These are phyloP conservation scores for Lotmaria passim DNA, from an alignment of 208 protist genomes.

Conservation along the genomic window DNA sequence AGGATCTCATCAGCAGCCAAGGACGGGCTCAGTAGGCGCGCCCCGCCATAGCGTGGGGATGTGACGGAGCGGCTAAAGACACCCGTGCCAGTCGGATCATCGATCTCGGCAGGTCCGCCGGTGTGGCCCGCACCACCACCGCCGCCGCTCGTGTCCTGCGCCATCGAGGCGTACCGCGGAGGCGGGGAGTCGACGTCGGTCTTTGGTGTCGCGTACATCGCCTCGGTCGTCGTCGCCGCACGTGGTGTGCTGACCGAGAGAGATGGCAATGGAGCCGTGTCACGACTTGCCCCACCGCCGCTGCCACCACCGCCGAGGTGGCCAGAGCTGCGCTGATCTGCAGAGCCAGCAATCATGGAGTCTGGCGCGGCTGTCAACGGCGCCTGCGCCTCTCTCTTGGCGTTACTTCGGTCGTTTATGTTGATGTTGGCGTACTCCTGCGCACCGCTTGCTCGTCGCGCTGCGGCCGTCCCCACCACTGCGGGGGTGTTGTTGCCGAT, in stretches of 20 bases:
- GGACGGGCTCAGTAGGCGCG: constrained; percentile 33
- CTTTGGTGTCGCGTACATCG: constrained; percentile 16
- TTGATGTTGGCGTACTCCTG: neutral
- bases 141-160: neutral
- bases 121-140: neutral
- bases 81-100: neutral
- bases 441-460: neutral
- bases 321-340: constrained; percentile 4
- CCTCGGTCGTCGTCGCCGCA: neutral
- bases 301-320: neutral
- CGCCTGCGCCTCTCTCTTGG: constrained; percentile 1
- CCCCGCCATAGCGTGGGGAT: neutral
- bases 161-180: constrained; percentile 8
- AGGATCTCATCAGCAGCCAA: constrained; percentile 19
- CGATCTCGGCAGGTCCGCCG: neutral
- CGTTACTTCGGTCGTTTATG: neutral
- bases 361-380: constrained; percentile 11
- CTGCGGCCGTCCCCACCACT: constrained; percentile 8
- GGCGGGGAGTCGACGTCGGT: constrained; percentile 19
- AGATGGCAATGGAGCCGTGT: neutral
- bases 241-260: constrained; percentile 11
- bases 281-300: neutral
- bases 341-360: constrained; percentile 5
- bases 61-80: constrained; percentile 1
- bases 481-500: neutral